Conservation (phyloP, 495 filamentous ascomycete genomes). For the Friedmanniomyces simplex region DNA sequence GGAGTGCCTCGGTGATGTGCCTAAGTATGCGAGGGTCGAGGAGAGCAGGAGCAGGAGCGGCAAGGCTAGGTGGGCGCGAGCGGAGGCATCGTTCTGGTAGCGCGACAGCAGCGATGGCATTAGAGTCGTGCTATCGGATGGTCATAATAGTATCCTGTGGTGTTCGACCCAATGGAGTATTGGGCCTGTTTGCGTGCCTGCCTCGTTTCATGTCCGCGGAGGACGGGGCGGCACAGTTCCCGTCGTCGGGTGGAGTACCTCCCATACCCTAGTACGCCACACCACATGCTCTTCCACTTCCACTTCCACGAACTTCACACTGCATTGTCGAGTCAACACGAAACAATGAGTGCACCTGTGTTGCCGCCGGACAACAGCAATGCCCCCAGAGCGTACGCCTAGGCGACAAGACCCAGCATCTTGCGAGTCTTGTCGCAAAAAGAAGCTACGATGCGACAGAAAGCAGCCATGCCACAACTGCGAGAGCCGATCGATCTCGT, state of each 20-base stretch:
- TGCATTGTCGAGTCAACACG: too few relatives aligned
- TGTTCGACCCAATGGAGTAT: too few relatives aligned
- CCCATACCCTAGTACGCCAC: too few relatives aligned
- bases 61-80: slow-evolving; percentile 2
- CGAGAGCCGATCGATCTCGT: slow-evolving; percentile 29
- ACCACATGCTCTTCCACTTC: too few relatives aligned
- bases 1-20: slow-evolving; percentile 24
- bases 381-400: slow-evolving; percentile 6
- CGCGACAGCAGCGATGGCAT: slow-evolving; percentile 12
- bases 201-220: too few relatives aligned
- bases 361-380: too few relatives aligned
- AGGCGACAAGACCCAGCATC: slow-evolving; percentile 41
- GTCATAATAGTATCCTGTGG: too few relatives aligned
- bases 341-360: too few relatives aligned
- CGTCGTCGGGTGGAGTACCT: too few relatives aligned
- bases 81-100: neutral
- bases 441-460: slow-evolving; percentile 40
- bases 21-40: slow-evolving; percentile 19
- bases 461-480: slow-evolving; percentile 40
- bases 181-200: too few relatives aligned
- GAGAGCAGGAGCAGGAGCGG: slow-evolving; percentile 18
- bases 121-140: neutral
- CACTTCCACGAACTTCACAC: too few relatives aligned
- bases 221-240: too few relatives aligned
- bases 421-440: slow-evolving; percentile 37